Conservation (phyloP, 2,329 filamentous ascomycete genomes). For the Aspergillus costaricaensis region DNA sequence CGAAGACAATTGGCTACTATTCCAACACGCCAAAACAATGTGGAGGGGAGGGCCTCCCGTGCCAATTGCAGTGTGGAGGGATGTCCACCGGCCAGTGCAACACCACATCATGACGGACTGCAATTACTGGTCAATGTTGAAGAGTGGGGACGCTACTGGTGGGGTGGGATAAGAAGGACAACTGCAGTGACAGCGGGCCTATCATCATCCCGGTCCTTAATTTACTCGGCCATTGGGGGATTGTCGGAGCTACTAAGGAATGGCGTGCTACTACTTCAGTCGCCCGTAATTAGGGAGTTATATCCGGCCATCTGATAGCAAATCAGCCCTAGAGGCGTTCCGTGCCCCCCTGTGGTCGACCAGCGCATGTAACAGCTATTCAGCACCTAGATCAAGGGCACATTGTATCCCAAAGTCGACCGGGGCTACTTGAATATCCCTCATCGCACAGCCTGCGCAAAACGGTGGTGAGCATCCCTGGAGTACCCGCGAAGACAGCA, state of each 20-base stretch:
- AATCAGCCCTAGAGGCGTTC: background rate
- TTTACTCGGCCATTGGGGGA: background rate
- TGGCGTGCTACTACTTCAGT: background rate
- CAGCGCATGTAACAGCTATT: background rate
- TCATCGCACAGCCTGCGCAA: background rate
- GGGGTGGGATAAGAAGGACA: background rate
- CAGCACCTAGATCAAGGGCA: background rate
- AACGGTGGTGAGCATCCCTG: background rate
- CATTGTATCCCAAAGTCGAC: background rate
- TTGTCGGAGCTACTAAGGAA: background rate
- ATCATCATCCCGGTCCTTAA: background rate
- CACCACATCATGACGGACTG: background rate
- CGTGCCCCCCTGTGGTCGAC: background rate
- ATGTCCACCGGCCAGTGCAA: background rate
- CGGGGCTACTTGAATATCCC: background rate
- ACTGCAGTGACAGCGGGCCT: background rate
- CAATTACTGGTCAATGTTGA: background rate
- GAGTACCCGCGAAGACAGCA: background rate
- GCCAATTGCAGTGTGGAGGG: background rate
- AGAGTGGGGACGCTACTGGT: background rate
- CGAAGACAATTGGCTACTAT: background rate
- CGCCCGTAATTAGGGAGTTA: conserved; percentile 1
- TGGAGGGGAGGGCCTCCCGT: background rate
- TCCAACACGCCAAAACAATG: background rate
- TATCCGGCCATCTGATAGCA: conserved; percentile 5